These are phyloP conservation scores for Tricholoma furcatifolium DNA, from an alignment of 768 basidiomycete species.

Conservation along the genomic window DNA sequence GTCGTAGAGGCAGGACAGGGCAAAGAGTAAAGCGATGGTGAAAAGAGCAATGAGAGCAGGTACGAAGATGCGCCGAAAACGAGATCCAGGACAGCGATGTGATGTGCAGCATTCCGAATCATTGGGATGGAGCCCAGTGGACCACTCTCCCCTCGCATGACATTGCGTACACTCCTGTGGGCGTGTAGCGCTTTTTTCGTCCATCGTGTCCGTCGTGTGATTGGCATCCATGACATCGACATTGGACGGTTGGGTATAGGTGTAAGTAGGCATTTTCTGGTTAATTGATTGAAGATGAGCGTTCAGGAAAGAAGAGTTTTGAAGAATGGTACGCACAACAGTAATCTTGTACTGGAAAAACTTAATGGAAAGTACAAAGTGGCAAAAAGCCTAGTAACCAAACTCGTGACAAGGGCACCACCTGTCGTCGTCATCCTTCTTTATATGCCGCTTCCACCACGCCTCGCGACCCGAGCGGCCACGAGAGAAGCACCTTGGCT, in stretches of 20 bases:
- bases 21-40: conserved; percentile 26
- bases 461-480: no score
- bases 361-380: no score
- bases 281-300: no score
- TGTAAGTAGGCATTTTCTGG: no score
- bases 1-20: conserved; percentile 29
- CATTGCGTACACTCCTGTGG: not conserved
- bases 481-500: no score
- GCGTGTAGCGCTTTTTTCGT: not conserved
- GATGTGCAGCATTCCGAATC: not conserved
- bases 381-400: no score
- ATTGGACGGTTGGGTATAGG: not conserved
- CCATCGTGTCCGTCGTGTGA: not conserved
- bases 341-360: no score
- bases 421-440: no score
- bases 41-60: conserved; percentile 33
- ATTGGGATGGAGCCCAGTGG: not conserved
- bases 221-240: not conserved
- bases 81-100: conserved; percentile 4
- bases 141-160: not conserved
- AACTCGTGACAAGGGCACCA: no score
- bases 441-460: no score
- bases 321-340: no score
- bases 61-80: conserved; percentile 29
- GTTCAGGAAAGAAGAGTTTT: no score